These are phyloP conservation scores for barrel medic (Medicago truncatula) DNA, from an alignment of 306 rosid genomes.

Conservation along the genomic window MtrunA17r5.0-ANR NC_053043.1:8901001-8901500, in stretches of 20 bases:
- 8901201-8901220: conserved; percentile 17
- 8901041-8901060: too few relatives aligned
- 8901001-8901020: too few relatives aligned
- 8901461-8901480: conserved; percentile 4
- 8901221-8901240: conserved; percentile 4
- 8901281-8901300: conserved; percentile 1
- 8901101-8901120: too few relatives aligned
- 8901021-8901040: too few relatives aligned
- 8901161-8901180: conserved; percentile 13
- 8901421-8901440: conserved; percentile 4
- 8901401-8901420: not conserved
- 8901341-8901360: not conserved
- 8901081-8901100: too few relatives aligned
- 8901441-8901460: conserved; percentile 6
- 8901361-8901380: not conserved
- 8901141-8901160: conserved; percentile 2
- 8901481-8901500: conserved; percentile 45
- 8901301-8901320: conserved; percentile 4
- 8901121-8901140: too few relatives aligned
- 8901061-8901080: too few relatives aligned
- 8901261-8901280: conserved; percentile 16
- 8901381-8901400: conserved; percentile 25
- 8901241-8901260: conserved; percentile 10
- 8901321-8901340: not conserved
- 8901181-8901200: conserved; percentile 14